Evolutionary conservation across 768 basidiomycete genomes (phyloP).

Genomic region (Tricholoma saponaceum): DNA sequence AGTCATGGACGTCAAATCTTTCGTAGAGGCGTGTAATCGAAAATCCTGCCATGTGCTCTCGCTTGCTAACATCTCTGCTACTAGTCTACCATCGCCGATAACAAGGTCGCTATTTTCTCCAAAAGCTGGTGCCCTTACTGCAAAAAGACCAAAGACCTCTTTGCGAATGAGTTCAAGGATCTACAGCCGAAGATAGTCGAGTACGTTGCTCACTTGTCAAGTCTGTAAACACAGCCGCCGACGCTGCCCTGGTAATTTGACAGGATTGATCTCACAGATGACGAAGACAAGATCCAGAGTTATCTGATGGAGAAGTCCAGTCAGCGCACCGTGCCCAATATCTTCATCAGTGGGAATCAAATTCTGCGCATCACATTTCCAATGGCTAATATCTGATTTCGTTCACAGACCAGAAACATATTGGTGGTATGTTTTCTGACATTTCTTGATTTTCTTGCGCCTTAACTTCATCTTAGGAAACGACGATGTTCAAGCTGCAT

Average conservation of each 20-base stretch:
- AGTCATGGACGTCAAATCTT: no score
- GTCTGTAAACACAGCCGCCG: neutral
- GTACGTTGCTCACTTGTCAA: slow-evolving; percentile 31
- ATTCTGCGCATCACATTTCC: neutral
- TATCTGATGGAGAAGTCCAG: slow-evolving; percentile 62
- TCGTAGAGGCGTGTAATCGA: neutral
- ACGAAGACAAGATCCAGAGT: slow-evolving; percentile 64
- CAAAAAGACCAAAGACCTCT: slow-evolving; percentile 43
- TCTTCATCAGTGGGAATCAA: slow-evolving; percentile 62
- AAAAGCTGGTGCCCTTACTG: slow-evolving; percentile 57
- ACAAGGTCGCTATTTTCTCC: slow-evolving; percentile 58
- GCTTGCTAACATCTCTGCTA: neutral
- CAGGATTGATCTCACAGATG: slow-evolving; percentile 52
- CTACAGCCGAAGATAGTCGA: slow-evolving; percentile 39
- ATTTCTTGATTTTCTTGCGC: neutral
- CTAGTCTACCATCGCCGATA: slow-evolving; percentile 41
- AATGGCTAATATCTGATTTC: neutral
- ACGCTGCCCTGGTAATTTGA: neutral
- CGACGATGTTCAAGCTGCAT: slow-evolving; percentile 30
- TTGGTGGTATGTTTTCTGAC: slow-evolving; percentile 40
- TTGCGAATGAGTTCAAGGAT: slow-evolving; percentile 34
- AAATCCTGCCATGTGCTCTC: neutral
- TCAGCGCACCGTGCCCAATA: slow-evolving; percentile 71
- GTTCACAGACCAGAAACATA: slow-evolving; percentile 42
- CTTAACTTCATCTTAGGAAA: slow-evolving; percentile 25